Evolutionary conservation across 352 stramenopile species (phyloP).

Genomic region (Pythium sp.): DNA sequence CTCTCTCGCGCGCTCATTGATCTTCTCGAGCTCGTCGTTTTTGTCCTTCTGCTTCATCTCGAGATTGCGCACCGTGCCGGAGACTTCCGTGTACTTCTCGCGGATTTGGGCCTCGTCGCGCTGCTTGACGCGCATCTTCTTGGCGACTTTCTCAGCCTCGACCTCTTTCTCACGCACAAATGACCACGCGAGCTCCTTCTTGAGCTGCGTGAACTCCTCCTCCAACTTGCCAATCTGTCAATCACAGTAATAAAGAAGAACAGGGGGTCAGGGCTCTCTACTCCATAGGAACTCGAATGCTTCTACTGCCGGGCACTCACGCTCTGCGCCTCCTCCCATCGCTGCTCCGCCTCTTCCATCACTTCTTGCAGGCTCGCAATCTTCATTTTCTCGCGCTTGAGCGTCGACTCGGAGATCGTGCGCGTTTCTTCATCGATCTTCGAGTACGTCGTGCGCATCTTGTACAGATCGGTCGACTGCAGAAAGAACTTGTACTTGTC

Average conservation of each 20-base stretch:
- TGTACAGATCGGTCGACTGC: constrained; percentile 94
- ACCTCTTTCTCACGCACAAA: constrained; percentile 75
- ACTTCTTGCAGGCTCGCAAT: constrained; percentile 49
- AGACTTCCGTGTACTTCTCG: constrained; percentile 45
- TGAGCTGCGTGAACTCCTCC: constrained; percentile 65
- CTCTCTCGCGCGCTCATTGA: constrained; percentile 37
- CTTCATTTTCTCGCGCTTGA: constrained; percentile 69
- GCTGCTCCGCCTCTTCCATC: constrained; percentile 61
- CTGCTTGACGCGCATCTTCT: constrained; percentile 58
- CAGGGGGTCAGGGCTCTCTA: not conserved
- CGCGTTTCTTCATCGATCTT: constrained; percentile 85
- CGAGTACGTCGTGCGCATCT: constrained; percentile 83
- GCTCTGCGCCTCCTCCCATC: constrained; percentile 77
- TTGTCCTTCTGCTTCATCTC: constrained; percentile 63
- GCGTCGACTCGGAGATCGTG: constrained; percentile 52
- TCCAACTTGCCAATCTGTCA: constrained; percentile 70
- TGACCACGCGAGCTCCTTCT: constrained; percentile 80
- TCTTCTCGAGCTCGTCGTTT: constrained; percentile 57
- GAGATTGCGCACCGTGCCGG: constrained; percentile 40
- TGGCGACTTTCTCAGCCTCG: constrained; percentile 41
- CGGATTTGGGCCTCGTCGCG: constrained; percentile 34
- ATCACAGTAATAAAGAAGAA: constrained; percentile 1
- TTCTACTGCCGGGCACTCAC: constrained; percentile 21
- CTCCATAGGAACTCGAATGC: not conserved
- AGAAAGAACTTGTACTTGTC: constrained; percentile 99